A percentile compares a stretch with the other conserved stretches of the same genome.
Evolutionary conservation across 2,329 filamentous ascomycete genomes (phyloP).

Genomic region (Talaromyces sp.): DNA sequence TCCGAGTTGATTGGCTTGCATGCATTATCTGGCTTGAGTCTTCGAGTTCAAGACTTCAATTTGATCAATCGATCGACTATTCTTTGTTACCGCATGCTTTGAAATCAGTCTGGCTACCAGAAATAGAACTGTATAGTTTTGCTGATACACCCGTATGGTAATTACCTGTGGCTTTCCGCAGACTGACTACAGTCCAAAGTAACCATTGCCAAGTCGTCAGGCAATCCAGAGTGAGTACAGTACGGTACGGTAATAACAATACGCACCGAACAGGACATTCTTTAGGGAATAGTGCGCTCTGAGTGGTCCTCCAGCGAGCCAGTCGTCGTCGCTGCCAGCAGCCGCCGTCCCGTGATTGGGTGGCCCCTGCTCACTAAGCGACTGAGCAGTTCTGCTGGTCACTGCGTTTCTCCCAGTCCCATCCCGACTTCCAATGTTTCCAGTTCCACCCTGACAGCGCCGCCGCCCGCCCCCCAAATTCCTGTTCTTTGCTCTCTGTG

Average conservation of each 20-base stretch:
- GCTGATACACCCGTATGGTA: neutral
- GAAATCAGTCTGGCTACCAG: neutral
- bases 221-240: neutral
- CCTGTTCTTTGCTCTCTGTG: constrained; percentile 3
- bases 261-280: neutral
- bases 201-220: neutral
- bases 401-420: constrained; percentile 4
- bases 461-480: constrained; percentile 11
- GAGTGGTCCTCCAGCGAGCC: neutral
- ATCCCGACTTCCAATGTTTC: constrained; percentile 1
- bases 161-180: neutral
- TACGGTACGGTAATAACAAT: neutral
- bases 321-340: constrained; percentile 2
- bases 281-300: neutral
- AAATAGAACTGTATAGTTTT: neutral
- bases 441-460: neutral
- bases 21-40: neutral
- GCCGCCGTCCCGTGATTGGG: constrained; percentile 12
- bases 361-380: constrained; percentile 18
- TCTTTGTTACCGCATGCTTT: neutral
- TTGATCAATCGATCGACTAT: neutral
- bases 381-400: constrained; percentile 1
- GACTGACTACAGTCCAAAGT: too few relatives aligned
- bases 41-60: neutral
- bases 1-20: neutral